Evolutionary conservation across 768 basidiomycete genomes (phyloP).

Genomic region (Boletus pseudo-olivaceus): DNA sequence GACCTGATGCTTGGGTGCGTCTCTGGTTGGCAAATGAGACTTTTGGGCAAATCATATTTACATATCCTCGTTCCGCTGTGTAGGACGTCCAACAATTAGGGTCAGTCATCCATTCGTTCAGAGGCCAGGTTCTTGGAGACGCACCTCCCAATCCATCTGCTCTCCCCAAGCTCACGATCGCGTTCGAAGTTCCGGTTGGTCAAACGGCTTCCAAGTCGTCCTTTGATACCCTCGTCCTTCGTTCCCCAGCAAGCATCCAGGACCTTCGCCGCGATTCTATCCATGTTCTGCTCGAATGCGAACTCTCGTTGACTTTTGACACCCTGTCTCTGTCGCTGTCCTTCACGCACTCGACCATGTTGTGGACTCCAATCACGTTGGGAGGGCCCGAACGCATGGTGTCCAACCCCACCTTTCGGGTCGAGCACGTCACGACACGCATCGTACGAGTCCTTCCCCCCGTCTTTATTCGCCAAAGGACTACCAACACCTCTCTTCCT

Average conservation of each 20-base stretch:
- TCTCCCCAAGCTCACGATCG: conserved; percentile 19
- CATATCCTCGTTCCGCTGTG: not conserved
- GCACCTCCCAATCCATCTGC: conserved; percentile 10
- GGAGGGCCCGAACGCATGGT: not conserved
- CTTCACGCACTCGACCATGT: conserved; percentile 22
- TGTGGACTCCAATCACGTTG: conserved; percentile 8
- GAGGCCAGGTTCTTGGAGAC: not conserved
- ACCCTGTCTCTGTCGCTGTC: conserved; percentile 18
- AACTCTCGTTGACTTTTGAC: conserved; percentile 13
- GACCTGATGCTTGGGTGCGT: conserved; percentile 22
- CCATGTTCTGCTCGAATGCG: conserved; percentile 13
- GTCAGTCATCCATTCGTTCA: conserved; percentile 5
- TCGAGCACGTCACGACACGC: conserved; percentile 21
- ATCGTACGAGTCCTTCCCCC: conserved; percentile 19
- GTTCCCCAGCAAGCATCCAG: conserved; percentile 2
- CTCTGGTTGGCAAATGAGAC: not conserved
- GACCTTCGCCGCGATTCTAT: conserved; percentile 5
- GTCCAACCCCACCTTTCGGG: conserved; percentile 8
- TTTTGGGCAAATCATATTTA: not conserved
- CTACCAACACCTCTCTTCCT: conserved; percentile 13
- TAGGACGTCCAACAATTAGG: conserved; percentile 21
- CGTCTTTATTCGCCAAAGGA: not conserved
- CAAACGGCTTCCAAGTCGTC: conserved; percentile 2
- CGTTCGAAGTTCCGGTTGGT: conserved; percentile 18
- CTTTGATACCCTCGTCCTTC: conserved; percentile 13